Conservation (phyloP, 2,329 filamentous ascomycete genomes). For the Pyrenochaeta sp. region DNA sequence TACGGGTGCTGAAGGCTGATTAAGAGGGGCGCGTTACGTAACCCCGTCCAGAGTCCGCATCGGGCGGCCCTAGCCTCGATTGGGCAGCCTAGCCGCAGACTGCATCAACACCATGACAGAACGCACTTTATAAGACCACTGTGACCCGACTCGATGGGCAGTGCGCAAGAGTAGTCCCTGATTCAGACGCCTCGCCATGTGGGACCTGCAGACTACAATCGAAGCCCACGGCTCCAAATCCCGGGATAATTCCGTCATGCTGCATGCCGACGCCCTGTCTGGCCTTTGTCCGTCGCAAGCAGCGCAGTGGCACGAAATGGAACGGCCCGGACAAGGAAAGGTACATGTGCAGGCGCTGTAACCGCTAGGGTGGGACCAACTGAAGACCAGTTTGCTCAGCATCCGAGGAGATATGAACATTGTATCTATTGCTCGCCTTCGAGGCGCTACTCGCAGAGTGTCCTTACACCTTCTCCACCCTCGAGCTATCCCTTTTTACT, state of each 20-base stretch:
- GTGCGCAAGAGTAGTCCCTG: background rate
- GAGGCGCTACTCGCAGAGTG: constrained; percentile 25
- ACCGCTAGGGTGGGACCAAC: constrained; percentile 7
- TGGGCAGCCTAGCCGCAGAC: constrained; percentile 16
- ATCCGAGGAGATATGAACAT: constrained; percentile 18
- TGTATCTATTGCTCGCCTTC: constrained; percentile 29
- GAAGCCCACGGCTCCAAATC: constrained; percentile 6
- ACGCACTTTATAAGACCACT: constrained; percentile 11
- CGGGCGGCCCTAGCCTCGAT: constrained; percentile 12
- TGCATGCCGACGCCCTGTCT: constrained; percentile 10
- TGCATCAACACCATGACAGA: background rate
- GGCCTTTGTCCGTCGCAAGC: constrained; percentile 1
- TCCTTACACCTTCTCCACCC: constrained; percentile 31
- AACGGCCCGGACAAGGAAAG: constrained; percentile 12
- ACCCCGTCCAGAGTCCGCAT: background rate
- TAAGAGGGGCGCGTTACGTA: constrained; percentile 15
- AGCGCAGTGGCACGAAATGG: constrained; percentile 13
- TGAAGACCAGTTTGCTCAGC: background rate
- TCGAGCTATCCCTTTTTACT: constrained; percentile 39
- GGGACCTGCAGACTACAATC: constrained; percentile 4
- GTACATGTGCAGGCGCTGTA: constrained; percentile 9
- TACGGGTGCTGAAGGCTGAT: background rate
- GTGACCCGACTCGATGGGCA: background rate
- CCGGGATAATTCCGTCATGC: constrained; percentile 6
- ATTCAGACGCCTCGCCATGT: constrained; percentile 1